Evolutionary conservation across 106 monocot species (phyloP).

Genomic region (Dendrobium huoshanense): DNA sequence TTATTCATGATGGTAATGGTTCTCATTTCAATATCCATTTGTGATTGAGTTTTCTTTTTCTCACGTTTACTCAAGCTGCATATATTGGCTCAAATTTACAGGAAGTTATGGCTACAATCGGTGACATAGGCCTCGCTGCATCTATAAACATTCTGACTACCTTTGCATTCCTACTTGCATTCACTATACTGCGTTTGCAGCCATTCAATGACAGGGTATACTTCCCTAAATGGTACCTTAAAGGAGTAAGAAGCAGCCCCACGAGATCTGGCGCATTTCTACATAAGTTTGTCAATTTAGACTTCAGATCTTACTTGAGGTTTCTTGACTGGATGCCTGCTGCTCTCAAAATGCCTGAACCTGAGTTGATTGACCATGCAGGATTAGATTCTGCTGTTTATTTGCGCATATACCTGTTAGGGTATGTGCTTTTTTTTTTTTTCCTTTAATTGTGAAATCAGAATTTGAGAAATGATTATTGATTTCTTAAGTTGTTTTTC

Average conservation of each 20-base stretch:
- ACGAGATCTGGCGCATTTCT: constrained; percentile 28
- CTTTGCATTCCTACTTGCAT: constrained; percentile 64
- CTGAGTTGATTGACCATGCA: constrained; percentile 96
- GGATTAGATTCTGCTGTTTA: constrained; percentile 94
- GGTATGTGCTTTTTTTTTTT: constrained; percentile 25
- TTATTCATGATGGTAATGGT: neutral
- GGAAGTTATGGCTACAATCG: constrained; percentile 58
- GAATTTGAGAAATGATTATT: too few relatives aligned
- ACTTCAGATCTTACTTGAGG: constrained; percentile 68
- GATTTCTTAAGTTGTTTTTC: neutral
- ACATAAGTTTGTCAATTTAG: constrained; percentile 71
- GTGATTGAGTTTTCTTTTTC: neutral
- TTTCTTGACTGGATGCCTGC: constrained; percentile 91
- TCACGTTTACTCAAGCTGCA: neutral
- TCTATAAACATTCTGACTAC: constrained; percentile 79
- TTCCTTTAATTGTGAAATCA: neutral
- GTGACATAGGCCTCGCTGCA: constrained; percentile 77
- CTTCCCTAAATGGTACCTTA: constrained; percentile 76
- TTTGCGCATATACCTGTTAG: constrained; percentile 70
- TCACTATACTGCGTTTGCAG: constrained; percentile 78
- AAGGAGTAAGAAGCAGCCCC: constrained; percentile 70
- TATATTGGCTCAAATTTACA: constrained; percentile 10
- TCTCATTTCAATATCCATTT: neutral
- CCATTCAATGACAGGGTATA: constrained; percentile 59
- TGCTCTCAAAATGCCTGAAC: constrained; percentile 99